Conservation (phyloP, 352 stramenopile species). For the Aphanomyces cochlioides region DNA sequence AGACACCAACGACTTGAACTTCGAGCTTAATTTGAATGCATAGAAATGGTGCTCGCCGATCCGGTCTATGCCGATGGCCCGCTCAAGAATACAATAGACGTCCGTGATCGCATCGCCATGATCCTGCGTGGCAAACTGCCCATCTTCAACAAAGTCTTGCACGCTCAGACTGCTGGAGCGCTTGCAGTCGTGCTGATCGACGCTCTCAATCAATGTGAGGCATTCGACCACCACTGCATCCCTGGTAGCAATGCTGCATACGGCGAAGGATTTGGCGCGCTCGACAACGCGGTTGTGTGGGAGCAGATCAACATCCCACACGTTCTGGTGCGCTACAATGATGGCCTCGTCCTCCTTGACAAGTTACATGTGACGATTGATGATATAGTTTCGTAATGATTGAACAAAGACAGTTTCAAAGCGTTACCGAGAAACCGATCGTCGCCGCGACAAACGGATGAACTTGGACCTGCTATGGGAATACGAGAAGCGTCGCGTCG, state of each 20-base stretch:
- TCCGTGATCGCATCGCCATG: conserved; percentile 58
- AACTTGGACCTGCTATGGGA: conserved; percentile 30
- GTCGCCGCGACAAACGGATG: neutral
- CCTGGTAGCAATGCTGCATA: conserved; percentile 45
- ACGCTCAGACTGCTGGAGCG: conserved; percentile 59
- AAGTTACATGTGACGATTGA: neutral
- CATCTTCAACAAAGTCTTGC: conserved; percentile 63
- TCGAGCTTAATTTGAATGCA: neutral
- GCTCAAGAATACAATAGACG: conserved; percentile 46
- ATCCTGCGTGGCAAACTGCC: conserved; percentile 48
- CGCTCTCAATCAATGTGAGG: conserved; percentile 42
- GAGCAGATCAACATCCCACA: conserved; percentile 53
- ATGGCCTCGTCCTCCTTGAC: conserved; percentile 17
- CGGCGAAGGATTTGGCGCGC: conserved; percentile 55
- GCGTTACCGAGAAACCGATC: too few species aligned
- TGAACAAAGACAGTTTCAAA: too few species aligned
- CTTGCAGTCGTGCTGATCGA: conserved; percentile 66
- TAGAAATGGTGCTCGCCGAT: conserved; percentile 58
- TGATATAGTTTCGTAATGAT: too few species aligned
- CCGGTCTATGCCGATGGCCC: conserved; percentile 51
- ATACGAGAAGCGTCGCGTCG: conserved; percentile 25
- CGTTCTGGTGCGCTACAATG: conserved; percentile 39
- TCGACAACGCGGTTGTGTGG: conserved; percentile 58
- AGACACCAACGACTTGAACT: neutral
- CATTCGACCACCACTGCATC: conserved; percentile 71